Conservation (phyloP, 805 yeast species). For the Ascoidea tarda region DNA sequence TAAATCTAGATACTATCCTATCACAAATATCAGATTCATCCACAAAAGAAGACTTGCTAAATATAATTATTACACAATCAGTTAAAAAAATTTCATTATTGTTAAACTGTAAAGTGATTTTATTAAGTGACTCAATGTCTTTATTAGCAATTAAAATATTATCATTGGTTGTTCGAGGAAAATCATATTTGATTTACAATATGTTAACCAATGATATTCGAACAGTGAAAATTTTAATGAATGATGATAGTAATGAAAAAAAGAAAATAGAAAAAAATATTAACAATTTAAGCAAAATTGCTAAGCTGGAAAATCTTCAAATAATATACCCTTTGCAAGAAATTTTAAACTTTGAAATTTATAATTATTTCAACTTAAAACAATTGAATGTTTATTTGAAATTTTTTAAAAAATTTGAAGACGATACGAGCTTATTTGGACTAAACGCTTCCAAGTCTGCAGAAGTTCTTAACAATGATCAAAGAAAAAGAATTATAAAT, state of each 20-base stretch:
- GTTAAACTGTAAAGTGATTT: background rate
- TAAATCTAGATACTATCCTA: background rate
- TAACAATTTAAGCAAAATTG: too few species aligned
- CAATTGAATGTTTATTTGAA: conserved; percentile 14
- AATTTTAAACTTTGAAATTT: conserved; percentile 23
- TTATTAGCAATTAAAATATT: conserved; percentile 31
- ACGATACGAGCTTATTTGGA: conserved; percentile 11
- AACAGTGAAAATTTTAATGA: conserved; percentile 19
- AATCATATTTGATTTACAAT: conserved; percentile 24
- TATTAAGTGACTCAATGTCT: background rate
- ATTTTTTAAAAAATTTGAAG: conserved; percentile 1
- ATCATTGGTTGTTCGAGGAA: conserved; percentile 28
- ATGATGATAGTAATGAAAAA: conserved; percentile 3
- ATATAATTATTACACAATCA: background rate
- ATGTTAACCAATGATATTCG: conserved; percentile 21
- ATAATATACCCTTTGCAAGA: conserved; percentile 28
- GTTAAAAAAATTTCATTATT: background rate
- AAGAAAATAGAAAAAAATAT: too few species aligned
- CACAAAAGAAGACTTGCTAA: background rate
- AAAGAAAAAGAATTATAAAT: conserved; percentile 15
- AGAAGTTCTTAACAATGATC: conserved; percentile 16
- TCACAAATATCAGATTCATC: background rate
- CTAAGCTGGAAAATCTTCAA: conserved; percentile 8
- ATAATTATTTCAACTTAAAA: conserved; percentile 20
- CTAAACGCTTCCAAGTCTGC: background rate